phyloP scores from a whole-genome alignment of 2,329 filamentous ascomycete species.

The Leptodontidium sp. region DNA sequence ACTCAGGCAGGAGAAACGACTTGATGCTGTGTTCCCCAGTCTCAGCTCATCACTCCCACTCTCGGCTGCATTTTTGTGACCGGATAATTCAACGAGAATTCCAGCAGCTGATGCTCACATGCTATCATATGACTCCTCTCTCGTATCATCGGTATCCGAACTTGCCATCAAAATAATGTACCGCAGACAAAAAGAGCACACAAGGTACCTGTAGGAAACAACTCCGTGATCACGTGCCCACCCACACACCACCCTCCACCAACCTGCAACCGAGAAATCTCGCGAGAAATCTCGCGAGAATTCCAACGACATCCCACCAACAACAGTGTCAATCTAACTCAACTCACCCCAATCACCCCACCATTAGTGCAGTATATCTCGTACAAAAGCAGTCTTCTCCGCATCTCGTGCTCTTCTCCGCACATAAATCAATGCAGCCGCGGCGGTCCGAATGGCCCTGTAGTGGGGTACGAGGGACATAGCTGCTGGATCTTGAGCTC shows the following conservation, averaged over 20 bases:
- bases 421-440: not conserved
- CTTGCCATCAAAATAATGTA: too few species aligned
- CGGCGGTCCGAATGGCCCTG: not conserved
- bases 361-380: not conserved
- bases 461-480: not conserved
- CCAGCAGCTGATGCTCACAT: not conserved
- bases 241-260: too few species aligned
- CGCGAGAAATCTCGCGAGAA: conserved; percentile 34
- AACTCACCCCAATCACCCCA: not conserved
- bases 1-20: too few species aligned
- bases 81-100: conserved; percentile 8
- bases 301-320: conserved; percentile 28
- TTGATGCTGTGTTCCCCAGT: too few species aligned
- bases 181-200: too few species aligned
- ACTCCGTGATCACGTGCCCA: not conserved
- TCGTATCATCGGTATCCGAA: too few species aligned
- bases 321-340: not conserved
- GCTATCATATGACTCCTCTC: too few species aligned
- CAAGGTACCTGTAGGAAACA: too few species aligned
- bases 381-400: conserved; percentile 11
- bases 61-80: not conserved
- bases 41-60: not conserved
- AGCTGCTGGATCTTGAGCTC: not conserved
- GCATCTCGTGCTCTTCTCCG: conserved; percentile 9
- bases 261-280: conserved; percentile 22